Conservation (phyloP, 2,329 filamentous ascomycete species). For the Cladosporium sp. region DNA sequence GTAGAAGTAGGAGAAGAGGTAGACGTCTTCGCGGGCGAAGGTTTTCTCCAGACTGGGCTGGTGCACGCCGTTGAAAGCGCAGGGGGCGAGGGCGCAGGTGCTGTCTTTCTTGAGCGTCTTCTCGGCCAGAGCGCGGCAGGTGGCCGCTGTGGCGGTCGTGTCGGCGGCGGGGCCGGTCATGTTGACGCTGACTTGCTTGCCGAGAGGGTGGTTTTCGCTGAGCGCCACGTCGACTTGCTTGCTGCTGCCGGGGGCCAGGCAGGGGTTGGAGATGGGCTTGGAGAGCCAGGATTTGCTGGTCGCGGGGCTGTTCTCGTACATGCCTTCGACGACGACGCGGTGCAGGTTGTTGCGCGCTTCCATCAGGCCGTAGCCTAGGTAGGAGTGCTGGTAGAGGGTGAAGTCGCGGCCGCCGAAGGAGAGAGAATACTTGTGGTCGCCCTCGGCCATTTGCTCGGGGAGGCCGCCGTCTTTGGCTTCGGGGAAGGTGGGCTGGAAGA, state of each 20-base stretch:
- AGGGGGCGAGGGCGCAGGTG: slow-evolving; percentile 78
- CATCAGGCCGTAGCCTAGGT: slow-evolving; percentile 96
- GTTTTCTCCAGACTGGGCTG: slow-evolving; percentile 91
- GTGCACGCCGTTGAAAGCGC: slow-evolving; percentile 96
- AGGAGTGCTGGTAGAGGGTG: slow-evolving; percentile 94
- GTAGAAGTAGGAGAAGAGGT: slow-evolving; percentile 97
- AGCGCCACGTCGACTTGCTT: slow-evolving; percentile 71
- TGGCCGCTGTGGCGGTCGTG: slow-evolving; percentile 57
- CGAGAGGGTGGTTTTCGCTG: slow-evolving; percentile 61
- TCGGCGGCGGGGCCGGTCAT: slow-evolving; percentile 79
- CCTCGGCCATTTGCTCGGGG: slow-evolving; percentile 77
- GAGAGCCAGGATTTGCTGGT: slow-evolving; percentile 60
- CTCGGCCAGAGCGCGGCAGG: slow-evolving; percentile 87
- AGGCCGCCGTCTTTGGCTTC: slow-evolving; percentile 68
- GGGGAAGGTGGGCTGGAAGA: slow-evolving; percentile 94
- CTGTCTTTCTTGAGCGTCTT: slow-evolving; percentile 85
- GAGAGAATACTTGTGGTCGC: slow-evolving; percentile 94
- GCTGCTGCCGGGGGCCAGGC: slow-evolving; percentile 75
- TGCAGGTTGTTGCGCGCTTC: slow-evolving; percentile 86
- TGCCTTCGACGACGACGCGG: slow-evolving; percentile 66
- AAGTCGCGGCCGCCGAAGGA: slow-evolving; percentile 88
- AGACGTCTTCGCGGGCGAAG: slow-evolving; percentile 85
- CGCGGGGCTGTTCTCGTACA: slow-evolving; percentile 58
- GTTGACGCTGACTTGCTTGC: slow-evolving; percentile 64
- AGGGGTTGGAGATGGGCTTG: slow-evolving; percentile 74